These are phyloP conservation scores for Penicillium salamii DNA, from an alignment of 495 filamentous ascomycete genomes.

Conservation along the genomic window DNA sequence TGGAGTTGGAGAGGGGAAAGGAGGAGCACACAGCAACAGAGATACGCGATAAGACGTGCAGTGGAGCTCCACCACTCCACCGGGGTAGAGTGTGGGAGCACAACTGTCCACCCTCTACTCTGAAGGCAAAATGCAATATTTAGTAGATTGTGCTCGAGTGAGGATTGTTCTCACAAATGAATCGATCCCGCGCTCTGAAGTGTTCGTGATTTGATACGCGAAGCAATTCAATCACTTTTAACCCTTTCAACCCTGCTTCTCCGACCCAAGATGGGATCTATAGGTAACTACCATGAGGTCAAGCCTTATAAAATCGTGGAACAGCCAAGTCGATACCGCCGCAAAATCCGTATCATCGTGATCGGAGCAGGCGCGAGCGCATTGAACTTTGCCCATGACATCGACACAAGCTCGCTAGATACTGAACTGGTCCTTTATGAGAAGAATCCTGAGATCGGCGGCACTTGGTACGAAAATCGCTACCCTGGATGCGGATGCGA, in stretches of 20 bases:
- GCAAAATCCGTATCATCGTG: conserved; percentile 32
- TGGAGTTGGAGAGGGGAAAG: conserved; percentile 1
- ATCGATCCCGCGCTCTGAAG: not conserved
- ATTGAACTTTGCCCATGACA: conserved; percentile 40
- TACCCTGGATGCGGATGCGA: conserved; percentile 55
- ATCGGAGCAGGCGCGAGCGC: conserved; percentile 42
- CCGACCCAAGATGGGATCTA: conserved; percentile 6
- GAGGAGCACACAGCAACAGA: not conserved
- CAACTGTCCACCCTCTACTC: not conserved
- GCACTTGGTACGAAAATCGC: conserved; percentile 58
- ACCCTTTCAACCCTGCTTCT: not conserved
- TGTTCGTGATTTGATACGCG: not conserved
- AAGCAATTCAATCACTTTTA: not conserved
- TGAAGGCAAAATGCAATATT: not conserved
- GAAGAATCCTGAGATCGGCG: conserved; percentile 43
- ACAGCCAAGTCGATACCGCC: conserved; percentile 35
- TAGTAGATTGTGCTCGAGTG: not conserved
- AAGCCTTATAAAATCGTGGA: conserved; percentile 34
- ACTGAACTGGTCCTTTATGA: conserved; percentile 37
- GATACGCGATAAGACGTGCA: not conserved
- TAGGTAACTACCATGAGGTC: conserved; percentile 6
- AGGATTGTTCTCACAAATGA: conserved; percentile 3
- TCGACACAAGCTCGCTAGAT: conserved; percentile 37
- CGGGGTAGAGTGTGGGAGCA: too few species aligned
- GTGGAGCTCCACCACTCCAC: conserved; percentile 4